Percentiles rank a stretch among this genome's conserved stretches.
Evolutionary conservation across 108 stramenopile species (phyloP).

Genomic region (Nitzschia inconspicua): DNA sequence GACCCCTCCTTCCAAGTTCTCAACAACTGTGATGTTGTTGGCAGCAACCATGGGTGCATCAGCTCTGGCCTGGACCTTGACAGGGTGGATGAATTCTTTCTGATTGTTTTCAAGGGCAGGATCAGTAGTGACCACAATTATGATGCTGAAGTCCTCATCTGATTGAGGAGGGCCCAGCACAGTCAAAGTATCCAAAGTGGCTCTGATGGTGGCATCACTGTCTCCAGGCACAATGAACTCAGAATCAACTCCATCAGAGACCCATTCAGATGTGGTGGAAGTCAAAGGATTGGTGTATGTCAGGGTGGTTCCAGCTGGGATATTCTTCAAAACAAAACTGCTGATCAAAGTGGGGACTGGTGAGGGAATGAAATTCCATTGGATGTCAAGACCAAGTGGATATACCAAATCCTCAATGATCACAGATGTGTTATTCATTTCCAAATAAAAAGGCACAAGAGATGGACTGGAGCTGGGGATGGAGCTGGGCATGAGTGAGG

Average conservation of each 20-base stretch:
- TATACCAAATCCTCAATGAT: not conserved
- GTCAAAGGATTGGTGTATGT: not conserved
- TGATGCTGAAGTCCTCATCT: too few species aligned
- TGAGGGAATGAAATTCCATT: not conserved
- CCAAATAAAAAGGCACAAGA: not conserved
- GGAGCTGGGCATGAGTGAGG: not conserved
- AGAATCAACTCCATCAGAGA: too few species aligned
- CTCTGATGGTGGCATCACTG: not conserved
- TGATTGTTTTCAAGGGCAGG: too few species aligned
- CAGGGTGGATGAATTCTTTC: too few species aligned
- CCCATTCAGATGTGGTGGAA: too few species aligned
- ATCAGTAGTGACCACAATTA: too few species aligned
- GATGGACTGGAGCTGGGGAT: not conserved
- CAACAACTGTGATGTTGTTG: slow-evolving; percentile 1
- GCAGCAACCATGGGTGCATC: too few species aligned
- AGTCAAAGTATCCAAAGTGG: too few species aligned
- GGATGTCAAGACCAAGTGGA: not conserved
- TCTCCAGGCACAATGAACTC: too few species aligned
- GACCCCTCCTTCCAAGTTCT: too few species aligned
- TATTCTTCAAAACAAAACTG: not conserved
- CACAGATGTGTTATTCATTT: not conserved
- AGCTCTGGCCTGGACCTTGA: too few species aligned
- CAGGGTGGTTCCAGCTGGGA: not conserved
- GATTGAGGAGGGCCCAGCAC: not conserved
- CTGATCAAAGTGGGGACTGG: too few species aligned